A percentile compares a stretch with the other conserved stretches of the same genome.
Evolutionary conservation across 768 basidiomycete species (phyloP).

Genomic region (Gloeostereum incarnatum): DNA sequence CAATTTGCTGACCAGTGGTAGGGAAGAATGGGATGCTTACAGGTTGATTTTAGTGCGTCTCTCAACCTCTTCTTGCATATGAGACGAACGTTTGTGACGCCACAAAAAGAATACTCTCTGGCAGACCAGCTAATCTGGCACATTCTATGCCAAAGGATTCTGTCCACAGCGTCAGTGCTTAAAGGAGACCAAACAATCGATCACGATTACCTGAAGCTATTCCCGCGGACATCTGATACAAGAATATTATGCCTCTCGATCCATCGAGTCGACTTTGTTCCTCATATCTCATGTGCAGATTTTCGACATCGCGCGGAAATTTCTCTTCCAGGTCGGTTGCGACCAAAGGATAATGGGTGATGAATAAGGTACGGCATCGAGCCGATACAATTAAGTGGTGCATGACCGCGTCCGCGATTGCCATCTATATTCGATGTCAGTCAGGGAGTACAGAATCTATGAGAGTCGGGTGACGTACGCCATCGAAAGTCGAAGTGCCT

Average conservation of each 20-base stretch:
- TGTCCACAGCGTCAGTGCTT: conserved; percentile 7
- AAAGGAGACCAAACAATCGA: not conserved
- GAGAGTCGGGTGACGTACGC: conserved; percentile 28
- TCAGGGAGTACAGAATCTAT: not conserved
- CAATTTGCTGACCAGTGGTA: too few species aligned
- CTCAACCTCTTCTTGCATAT: conserved; percentile 46
- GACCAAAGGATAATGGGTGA: conserved; percentile 89
- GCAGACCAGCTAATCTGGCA: conserved; percentile 78
- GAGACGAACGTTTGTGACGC: conserved; percentile 48
- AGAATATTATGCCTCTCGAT: conserved; percentile 73
- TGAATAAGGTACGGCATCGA: conserved; percentile 76
- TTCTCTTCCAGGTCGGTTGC: conserved; percentile 56
- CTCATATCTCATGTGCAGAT: conserved; percentile 82
- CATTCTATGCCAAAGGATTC: conserved; percentile 93
- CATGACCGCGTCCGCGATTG: conserved; percentile 77
- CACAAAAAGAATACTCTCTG: conserved; percentile 52
- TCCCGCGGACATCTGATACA: conserved; percentile 69
- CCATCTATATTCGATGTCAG: conserved; percentile 44
- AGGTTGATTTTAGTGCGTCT: conserved; percentile 8
- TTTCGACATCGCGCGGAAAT: conserved; percentile 55
- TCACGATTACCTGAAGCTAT: conserved; percentile 43
- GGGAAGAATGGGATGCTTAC: too few species aligned
- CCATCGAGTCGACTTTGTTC: conserved; percentile 65
- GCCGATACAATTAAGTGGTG: conserved; percentile 53
- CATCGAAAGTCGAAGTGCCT: conserved; percentile 91